Conservation (phyloP, 345 rosid genomes). For the Corchorus olitorius region DNA sequence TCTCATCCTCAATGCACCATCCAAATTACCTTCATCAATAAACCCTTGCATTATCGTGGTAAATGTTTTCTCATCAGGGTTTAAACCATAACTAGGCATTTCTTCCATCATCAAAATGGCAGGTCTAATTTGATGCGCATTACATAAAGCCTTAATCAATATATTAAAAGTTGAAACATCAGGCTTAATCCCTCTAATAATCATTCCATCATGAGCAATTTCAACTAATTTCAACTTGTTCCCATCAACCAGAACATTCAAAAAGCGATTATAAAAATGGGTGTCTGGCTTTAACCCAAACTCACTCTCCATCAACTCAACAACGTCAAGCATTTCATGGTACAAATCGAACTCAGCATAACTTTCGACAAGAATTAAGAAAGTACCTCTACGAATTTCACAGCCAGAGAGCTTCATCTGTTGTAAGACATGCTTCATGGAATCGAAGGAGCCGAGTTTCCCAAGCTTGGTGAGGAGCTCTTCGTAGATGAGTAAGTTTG, state of each 20-base stretch:
- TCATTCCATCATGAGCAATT: conserved; percentile 61
- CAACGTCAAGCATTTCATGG: conserved; percentile 52
- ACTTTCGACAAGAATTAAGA: conserved; percentile 58
- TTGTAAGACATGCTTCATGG: conserved; percentile 53
- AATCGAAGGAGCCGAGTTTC: conserved; percentile 66
- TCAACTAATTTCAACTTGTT: conserved; percentile 74
- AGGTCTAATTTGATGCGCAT: conserved; percentile 83
- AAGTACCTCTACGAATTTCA: conserved; percentile 42
- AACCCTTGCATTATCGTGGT: conserved; percentile 88
- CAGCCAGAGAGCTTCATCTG: conserved; percentile 57
- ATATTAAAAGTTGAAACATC: conserved; percentile 85
- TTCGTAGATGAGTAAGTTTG: conserved; percentile 51
- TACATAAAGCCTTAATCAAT: conserved; percentile 82
- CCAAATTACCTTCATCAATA: conserved; percentile 77
- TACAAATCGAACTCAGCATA: conserved; percentile 61
- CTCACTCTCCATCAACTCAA: conserved; percentile 59
- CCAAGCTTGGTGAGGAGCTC: conserved; percentile 72
- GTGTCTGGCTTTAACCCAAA: conserved; percentile 63
- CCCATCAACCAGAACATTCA: conserved; percentile 81
- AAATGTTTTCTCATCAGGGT: conserved; percentile 83
- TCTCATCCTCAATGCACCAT: conserved; percentile 71
- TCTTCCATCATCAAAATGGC: conserved; percentile 90
- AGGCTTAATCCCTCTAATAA: conserved; percentile 58
- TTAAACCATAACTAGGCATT: conserved; percentile 64
- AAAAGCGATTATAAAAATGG: conserved; percentile 64